These are phyloP conservation scores for Fusarium sp. DNA, from an alignment of 2,329 filamentous ascomycete genomes.

Conservation along the genomic window DNA sequence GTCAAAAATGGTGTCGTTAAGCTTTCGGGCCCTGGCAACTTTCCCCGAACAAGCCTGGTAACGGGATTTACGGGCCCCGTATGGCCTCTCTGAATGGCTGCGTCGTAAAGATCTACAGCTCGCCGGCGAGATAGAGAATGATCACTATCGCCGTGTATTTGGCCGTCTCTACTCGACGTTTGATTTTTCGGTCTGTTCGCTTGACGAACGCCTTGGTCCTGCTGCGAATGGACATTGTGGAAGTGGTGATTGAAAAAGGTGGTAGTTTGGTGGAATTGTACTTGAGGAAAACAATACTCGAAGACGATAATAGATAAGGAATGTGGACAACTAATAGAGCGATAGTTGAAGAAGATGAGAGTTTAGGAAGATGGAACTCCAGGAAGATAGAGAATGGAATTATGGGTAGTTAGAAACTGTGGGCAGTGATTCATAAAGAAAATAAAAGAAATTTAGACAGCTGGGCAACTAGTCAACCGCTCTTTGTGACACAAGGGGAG, in stretches of 20 bases:
- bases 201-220: neutral
- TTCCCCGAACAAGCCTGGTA: neutral
- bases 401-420: too few relatives aligned
- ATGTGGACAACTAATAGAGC: too few relatives aligned
- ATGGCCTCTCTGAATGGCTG: neutral
- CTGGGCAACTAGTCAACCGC: neutral
- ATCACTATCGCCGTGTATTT: neutral
- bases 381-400: too few relatives aligned
- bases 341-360: neutral
- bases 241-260: rapidly evolving
- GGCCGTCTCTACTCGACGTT: neutral
- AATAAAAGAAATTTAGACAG: neutral
- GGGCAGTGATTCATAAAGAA: neutral
- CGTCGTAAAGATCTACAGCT: neutral
- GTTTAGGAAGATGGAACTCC: neutral
- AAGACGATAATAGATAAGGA: too few relatives aligned
- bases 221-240: neutral
- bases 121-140: neutral
- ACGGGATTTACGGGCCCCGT: neutral
- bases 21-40: neutral
- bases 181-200: neutral
- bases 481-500: neutral
- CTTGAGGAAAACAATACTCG: neutral
- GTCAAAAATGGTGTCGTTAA: neutral
- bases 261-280: neutral